Evolutionary conservation across 805 yeast genomes (phyloP), one percentile per base, ranked within the genome.

Genomic region (Starmerella scarabaei): DNA sequence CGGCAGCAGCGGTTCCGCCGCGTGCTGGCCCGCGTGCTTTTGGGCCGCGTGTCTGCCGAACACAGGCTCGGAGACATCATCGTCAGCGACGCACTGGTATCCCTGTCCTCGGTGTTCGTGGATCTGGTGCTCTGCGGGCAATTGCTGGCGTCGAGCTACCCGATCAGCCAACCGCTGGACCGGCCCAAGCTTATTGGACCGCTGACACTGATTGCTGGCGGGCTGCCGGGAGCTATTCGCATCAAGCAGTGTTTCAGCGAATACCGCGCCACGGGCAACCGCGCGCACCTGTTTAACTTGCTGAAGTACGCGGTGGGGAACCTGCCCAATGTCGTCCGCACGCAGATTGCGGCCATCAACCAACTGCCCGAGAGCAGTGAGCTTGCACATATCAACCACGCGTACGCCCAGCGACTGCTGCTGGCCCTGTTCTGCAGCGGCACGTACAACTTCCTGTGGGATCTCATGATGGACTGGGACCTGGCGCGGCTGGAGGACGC

Each of bases 371-470:
- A 35, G 11, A 23, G 16, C 14, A 33, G 37, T 3, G 40, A 33
- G 21, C 24, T 19, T 15, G 34, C 33, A n/a, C 16, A 18, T n/a
- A 21, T 19, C 7, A 24, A 34, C 18, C 21, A 2, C 29, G 21
- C 34, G 12, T 24, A 42, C 12, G 29, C 38, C 9, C 35, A 39
- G 24, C 38, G 49, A 21, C 29, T 60, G 2, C 61, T 64, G 57
- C 51, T 57, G 50, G 62, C 63, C 51, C 74, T 69, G 43, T 53
- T 77, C 1, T 52, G 80, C 30, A 84, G 81, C 55, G 80, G 97
- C 0, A 52, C 73, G 0, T 91, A 80, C 57, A 71, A 93, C 14
- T 80, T 83, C 44, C 62, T 73, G 40, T 91, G 99, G 99, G 99
- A 91, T 58, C 59, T 88, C 11, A 69, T 70, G 37, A 73, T 74